Evolutionary conservation across 768 basidiomycete genomes (phyloP).

Genomic region (Asterophora lycoperdoides): DNA sequence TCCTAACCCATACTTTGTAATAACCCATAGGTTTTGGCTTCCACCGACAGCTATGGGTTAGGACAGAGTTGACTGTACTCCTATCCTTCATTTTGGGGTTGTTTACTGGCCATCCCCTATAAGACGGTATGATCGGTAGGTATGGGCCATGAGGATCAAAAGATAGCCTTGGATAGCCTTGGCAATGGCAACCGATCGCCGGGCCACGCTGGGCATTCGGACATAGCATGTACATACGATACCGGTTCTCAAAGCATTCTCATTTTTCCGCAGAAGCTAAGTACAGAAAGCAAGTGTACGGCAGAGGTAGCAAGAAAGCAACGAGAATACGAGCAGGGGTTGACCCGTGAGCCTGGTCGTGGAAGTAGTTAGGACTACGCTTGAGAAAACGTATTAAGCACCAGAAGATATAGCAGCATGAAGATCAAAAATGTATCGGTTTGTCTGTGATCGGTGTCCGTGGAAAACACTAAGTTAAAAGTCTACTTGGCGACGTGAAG

Average conservation of each 20-base stretch:
- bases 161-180: too few relatives aligned
- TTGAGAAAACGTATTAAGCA: slow-evolving; percentile 38
- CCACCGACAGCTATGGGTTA: too few relatives aligned
- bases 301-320: slow-evolving; percentile 2
- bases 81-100: too few relatives aligned
- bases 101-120: too few relatives aligned
- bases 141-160: too few relatives aligned
- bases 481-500: slow-evolving; percentile 33
- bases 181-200: too few relatives aligned
- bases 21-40: too few relatives aligned
- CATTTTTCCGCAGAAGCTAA: slow-evolving; percentile 9
- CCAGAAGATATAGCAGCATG: slow-evolving; percentile 34
- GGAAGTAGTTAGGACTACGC: slow-evolving; percentile 26
- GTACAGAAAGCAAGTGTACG: slow-evolving; percentile 1
- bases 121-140: background rate
- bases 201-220: too few relatives aligned
- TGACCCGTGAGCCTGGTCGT: slow-evolving; percentile 31
- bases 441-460: slow-evolving; percentile 26
- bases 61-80: too few relatives aligned
- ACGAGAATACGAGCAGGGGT: slow-evolving; percentile 19
- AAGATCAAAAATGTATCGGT: slow-evolving; percentile 34
- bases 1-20: too few relatives aligned
- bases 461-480: slow-evolving; percentile 19
- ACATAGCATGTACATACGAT: too few relatives aligned
- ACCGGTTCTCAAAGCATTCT: slow-evolving; percentile 19